Evolutionary conservation across 345 rosid genomes (phyloP), one percentile per base, ranked within the genome.

Genomic region (Gossypium turneri): DNA sequence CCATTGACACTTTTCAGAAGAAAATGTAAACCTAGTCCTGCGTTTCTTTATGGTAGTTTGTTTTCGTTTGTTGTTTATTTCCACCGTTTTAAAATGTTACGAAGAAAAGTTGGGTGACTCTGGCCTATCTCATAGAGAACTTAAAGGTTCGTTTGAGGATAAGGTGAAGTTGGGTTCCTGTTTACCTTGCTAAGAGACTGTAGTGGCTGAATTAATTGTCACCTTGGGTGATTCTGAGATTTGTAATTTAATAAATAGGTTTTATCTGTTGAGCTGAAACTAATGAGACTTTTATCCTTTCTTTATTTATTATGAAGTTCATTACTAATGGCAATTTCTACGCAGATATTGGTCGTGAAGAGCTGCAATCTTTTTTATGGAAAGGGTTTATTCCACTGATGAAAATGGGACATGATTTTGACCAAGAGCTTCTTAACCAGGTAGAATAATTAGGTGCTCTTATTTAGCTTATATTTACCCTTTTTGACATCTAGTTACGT

Each of bases 371-470:
- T 47, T 92, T 88, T 84, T 79, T 84, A 57, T 83, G 95, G 94
- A 86, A 80, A 78, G 81, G 85, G 67, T 91, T 91, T 81, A 78
- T 94, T 82, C 97, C 97, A 1, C 56, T 90, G 38, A 78, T 88
- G 89, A 88, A 82, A 84, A 86, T 82, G 86, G 83, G 79, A 48
- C 88, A 85, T 68, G 80, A 82, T 44, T 85, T 85, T 79, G 97
- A 91, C 51, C 80, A 85, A 73, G 94, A 89, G 78, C 67, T 90
- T 80, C 84, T 90, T 77, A 92, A 88, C 82, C 85, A 85, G 97
- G 97, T 94, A 79, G 67, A 73, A 29, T 63, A 6, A 29, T 41
- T n/a, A 51, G 76, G 51, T 75, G 15, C 24, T 75, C 24, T 57
- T 44, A 34, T 51, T 62, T 69, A 61, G 16, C 70, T 58, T 41